Base-by-base conservation (phyloP, 805 yeast species). In the Schwanniomyces polymorphus region DNA sequence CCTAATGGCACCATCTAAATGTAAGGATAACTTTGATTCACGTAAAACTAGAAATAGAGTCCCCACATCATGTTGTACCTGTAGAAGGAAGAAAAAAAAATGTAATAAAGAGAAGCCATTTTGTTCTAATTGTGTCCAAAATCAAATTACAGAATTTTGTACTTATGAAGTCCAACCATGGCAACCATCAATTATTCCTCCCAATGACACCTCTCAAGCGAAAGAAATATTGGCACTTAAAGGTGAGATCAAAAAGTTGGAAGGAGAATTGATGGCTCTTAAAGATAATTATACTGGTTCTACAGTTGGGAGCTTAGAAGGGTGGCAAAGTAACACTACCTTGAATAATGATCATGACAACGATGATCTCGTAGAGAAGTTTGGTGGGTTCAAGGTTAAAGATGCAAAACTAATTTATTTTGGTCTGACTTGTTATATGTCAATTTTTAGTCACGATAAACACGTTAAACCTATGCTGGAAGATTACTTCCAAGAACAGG, bases 21-120 rank as follows among this genome's bases (percentile, higher is more conserved):
- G 35, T 16, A 31, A 31, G 14, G 35, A 31, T 16, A 31, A 14
- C 7, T 31, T 10, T 14, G 46, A 27, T 16, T 27, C 11, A 10
- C 41, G 33, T 27, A 33, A 28, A 57, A 67, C 71, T 6, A 64
- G 82, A 43, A 67, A 68, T 41, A 68, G 82, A 46, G 66, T 78
- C 8, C 81, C 82, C 21, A 70, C 72, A 0, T 76, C 78, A 0
- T 74, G 79, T 50, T 67, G 61, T 25, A 59, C 64, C 8, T 74
- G 79, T 48, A 54, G 78, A 18, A 65, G 63, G 48, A 61, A 66
- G 42, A 74, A 73, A 55, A 58, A 67, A 41, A 73, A 70, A 51
- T 74, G 79, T 57, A 76, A 72, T 44, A 62, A 70, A 44, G 50
- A 49, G 12, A 59, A 56, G 39, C 79, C 78, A 5, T 63, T 47